phyloP scores from a whole-genome alignment of 345 rosid genomes.

The Eucalyptus sp. region DNA sequence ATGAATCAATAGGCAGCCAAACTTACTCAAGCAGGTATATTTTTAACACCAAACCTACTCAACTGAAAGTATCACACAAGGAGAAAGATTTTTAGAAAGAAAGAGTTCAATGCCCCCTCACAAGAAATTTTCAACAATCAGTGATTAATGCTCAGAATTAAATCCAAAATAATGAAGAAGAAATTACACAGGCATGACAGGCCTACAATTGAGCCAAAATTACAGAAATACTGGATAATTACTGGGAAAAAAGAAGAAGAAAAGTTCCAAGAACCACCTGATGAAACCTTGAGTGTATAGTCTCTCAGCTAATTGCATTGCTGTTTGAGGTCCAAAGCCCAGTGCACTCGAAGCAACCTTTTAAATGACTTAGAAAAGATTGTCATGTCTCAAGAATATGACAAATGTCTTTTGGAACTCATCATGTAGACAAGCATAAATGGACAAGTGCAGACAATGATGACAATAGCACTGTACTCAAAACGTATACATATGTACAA shows the following conservation, averaged over 20 bases:
- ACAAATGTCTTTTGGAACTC: not conserved
- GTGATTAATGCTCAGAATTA: not conserved
- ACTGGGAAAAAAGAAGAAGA: not conserved
- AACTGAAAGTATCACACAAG: not conserved
- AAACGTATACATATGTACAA: not conserved
- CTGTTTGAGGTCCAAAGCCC: conserved; percentile 86
- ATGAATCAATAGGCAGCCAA: not conserved
- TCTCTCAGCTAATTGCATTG: conserved; percentile 93
- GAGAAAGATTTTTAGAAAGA: not conserved
- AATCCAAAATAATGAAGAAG: not conserved
- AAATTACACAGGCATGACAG: not conserved
- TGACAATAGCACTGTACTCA: not conserved
- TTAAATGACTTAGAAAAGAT: not conserved
- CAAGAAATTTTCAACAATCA: not conserved
- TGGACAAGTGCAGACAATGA: not conserved
- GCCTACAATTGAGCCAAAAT: not conserved
- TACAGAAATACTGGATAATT: not conserved
- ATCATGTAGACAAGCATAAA: not conserved
- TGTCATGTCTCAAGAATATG: not conserved
- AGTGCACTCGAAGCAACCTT: conserved; percentile 96
- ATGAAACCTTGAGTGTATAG: conserved; percentile 89
- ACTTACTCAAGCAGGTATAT: not conserved
- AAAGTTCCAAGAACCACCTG: conserved; percentile 29
- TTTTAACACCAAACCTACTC: not conserved
- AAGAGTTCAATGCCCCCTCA: not conserved